Evolutionary conservation across 1,284 basidiomycete genomes (phyloP).

Genomic region (Irpex rosettiformis): DNA sequence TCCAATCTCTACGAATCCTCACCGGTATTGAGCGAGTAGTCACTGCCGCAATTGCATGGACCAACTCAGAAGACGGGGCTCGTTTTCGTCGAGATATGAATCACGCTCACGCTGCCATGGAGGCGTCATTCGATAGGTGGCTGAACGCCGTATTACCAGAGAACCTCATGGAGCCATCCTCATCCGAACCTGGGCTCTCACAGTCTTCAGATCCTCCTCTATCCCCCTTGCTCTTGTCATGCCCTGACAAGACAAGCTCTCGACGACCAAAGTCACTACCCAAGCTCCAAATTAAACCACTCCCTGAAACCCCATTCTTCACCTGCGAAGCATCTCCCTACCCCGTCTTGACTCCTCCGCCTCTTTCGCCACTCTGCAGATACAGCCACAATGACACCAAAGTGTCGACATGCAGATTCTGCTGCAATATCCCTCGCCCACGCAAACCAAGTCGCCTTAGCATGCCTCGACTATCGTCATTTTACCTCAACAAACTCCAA

Average conservation of each 20-base stretch:
- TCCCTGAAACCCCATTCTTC: background rate
- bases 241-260: background rate
- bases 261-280: background rate
- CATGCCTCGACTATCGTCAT: background rate
- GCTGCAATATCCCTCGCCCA: background rate
- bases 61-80: background rate
- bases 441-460: background rate
- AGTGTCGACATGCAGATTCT: background rate
- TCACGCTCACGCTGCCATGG: background rate
- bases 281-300: background rate
- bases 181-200: background rate
- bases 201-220: no score
- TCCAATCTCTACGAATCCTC: background rate
- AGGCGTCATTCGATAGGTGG: conserved; percentile 1
- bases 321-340: background rate
- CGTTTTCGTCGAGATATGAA: background rate
- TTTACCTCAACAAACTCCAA: no score
- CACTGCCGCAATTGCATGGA: background rate
- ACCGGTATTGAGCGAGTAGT: background rate
- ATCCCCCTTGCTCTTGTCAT: background rate
- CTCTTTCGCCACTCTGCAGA: background rate
- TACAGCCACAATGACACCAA: background rate
- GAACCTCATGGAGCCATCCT: background rate
- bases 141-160: background rate
- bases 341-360: background rate